Base-by-base conservation (phyloP, 2,329 filamentous ascomycete genomes). In the Colletotrichum horii region DNA sequence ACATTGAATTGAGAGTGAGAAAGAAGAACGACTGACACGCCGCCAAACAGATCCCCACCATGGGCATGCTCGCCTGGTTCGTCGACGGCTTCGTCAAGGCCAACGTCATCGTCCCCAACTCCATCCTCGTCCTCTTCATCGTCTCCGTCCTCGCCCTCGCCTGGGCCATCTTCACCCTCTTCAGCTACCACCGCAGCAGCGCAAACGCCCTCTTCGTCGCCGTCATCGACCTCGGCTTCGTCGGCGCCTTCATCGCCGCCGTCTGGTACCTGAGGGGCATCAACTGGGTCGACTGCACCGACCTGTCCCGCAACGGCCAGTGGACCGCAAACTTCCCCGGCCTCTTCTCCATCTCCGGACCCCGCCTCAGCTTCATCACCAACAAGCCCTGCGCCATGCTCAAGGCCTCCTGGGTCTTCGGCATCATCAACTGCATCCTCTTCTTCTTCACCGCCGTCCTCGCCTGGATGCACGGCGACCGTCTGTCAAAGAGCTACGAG, bases 351-450 rank as follows among this genome's bases (percentile, higher is more conserved):
- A 91, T 91, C 58, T 86, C 85, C 34, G 83, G 90, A 43, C 88
- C 88, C 64, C 85, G 85, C 67, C 89, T 91, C 74, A 84, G 88
- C 56, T 81, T 93, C 55, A 84, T 89, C 69, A 84, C 93, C 48
- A 89, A 95, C 84, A 96, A 96, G 89, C 91, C 92, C 7, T 98
- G 96, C 86, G 91, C 94, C 66, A 97, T 98, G 95, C 91, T 98
- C 81, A 98, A 98, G 90, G 94, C 96, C 1, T 90, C 89, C 79
- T 98, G 95, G 85, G 96, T 95, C 4, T 93, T 98, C 79, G 95
- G 91, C 65, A 98, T 98, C 83, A 97, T 98, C 90, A 95, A 97
- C 83, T 88, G 88, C 78, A 87, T 97, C 78, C 93, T 96, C 83
- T 98, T 98, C 86, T 93, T 94, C 83, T 87, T 94, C 81, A 97